Conservation (phyloP, 768 basidiomycete species). For the Tylopilus sp. region DNA sequence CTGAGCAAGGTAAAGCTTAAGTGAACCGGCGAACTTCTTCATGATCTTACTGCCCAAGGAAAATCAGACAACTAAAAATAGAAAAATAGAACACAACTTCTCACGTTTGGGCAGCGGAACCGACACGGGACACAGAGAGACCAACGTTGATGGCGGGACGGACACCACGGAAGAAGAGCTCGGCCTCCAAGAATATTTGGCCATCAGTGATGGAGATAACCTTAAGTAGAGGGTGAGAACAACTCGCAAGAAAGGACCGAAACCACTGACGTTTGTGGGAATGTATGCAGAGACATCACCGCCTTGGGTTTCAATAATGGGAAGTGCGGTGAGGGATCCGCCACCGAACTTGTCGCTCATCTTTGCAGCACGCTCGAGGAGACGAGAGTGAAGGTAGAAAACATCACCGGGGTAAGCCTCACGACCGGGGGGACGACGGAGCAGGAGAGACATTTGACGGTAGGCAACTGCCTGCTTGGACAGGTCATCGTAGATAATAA, state of each 20-base stretch:
- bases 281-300: slow-evolving; percentile 99
- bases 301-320: slow-evolving; percentile 99
- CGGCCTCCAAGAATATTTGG: slow-evolving; percentile 99
- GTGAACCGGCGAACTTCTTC: slow-evolving; percentile 99
- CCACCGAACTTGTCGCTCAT: slow-evolving; percentile 99
- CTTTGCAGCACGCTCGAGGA: slow-evolving; percentile 99
- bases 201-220: slow-evolving; percentile 99
- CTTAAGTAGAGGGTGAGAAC: slow-evolving; percentile 36
- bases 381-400: slow-evolving; percentile 99
- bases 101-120: slow-evolving; percentile 99
- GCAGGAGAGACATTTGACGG: slow-evolving; percentile 99
- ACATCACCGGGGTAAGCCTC: slow-evolving; percentile 99
- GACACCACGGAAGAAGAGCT: slow-evolving; percentile 99
- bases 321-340: slow-evolving; percentile 96
- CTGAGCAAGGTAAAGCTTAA: slow-evolving; percentile 99
- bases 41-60: slow-evolving; percentile 76
- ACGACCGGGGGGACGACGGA: slow-evolving; percentile 99
- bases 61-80: background rate
- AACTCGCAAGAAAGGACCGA: background rate
- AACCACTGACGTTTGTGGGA: slow-evolving; percentile 71
- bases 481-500: slow-evolving; percentile 99
- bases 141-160: slow-evolving; percentile 99
- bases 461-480: slow-evolving; percentile 99
- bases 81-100: slow-evolving; percentile 24
- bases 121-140: slow-evolving; percentile 99